Evolutionary conservation across 78 protist species (phyloP), one percentile per base, ranked within the genome.

Genomic region (Dictyostelium discoideum): DNA sequence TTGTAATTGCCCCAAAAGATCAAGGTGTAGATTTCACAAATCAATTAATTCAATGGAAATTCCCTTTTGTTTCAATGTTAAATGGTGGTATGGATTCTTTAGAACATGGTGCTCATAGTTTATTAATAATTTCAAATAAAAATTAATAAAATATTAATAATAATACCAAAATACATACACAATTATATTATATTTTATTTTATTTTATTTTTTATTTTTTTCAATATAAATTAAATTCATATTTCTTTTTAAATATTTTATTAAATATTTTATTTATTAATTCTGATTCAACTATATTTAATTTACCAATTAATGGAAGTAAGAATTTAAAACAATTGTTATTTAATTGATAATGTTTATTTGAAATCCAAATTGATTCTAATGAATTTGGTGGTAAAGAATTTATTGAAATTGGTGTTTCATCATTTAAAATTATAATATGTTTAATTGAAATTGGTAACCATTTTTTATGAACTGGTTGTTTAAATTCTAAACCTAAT

Each of bases 81-180:
- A 92, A 92, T 80, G 96, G 96, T 44, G 96, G 96, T 10, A 90
- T 90, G 85, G 95, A 90, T 90, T 77, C 95, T 6, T 20, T 90
- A 1, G 78, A 83, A 72, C 95, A 90, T 90, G 88, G 95, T 82
- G 84, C 84, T 22, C 9, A 10, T 44, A 79, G 67, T 79, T 44
- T 79, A 79, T 79, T 79, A 79, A 46, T 39, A 74, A 74, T 20
- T 6, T 37, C 81, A 74, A 74, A 74, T 37, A 74, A 74, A 29
- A 73, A 73, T 73, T 24, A 73, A 11, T n/a, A n/a, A n/a, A n/a
- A n/a, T n/a, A n/a, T n/a, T n/a, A n/a, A n/a, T n/a, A n/a, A n/a
- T n/a, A n/a, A n/a, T n/a, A n/a, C n/a, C n/a, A n/a, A n/a, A n/a
- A n/a, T n/a, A n/a, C n/a, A n/a, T n/a, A n/a, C n/a, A n/a, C n/a